phyloP scores from a whole-genome alignment of 345 rosid species.

The Syzygium grande region DNA sequence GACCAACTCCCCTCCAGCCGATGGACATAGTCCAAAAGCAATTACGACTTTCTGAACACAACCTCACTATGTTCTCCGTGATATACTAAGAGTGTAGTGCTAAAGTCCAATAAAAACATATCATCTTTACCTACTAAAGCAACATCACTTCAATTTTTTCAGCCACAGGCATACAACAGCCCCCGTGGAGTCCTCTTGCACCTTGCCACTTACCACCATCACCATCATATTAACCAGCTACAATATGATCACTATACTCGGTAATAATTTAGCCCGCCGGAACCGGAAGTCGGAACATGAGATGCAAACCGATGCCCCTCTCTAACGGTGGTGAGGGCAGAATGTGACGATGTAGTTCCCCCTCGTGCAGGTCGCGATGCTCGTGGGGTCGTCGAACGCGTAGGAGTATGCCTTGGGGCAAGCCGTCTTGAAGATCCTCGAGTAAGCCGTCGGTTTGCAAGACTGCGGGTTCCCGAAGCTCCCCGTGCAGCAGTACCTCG shows the following conservation, averaged over 20 bases:
- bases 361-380: conserved; percentile 71
- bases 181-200: neutral
- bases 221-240: neutral
- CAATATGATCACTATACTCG: neutral
- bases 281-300: neutral
- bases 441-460: conserved; percentile 90
- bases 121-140: neutral
- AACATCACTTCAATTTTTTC: neutral
- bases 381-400: conserved; percentile 91
- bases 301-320: rapidly evolving
- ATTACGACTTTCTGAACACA: neutral
- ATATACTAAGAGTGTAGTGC: neutral
- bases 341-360: conserved; percentile 75
- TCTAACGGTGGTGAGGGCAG: conserved; percentile 56
- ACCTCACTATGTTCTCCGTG: neutral
- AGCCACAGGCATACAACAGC: neutral
- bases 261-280: neutral
- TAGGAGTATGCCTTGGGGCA: conserved; percentile 94
- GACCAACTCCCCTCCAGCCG: neutral
- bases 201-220: neutral
- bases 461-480: conserved; percentile 59
- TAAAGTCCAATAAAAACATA: neutral
- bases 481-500: conserved; percentile 89
- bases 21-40: neutral
- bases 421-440: conserved; percentile 81